Evolutionary conservation across 371 early-diverging fungal genomes (phyloP), one percentile per base, ranked within the genome.

Genomic region (Batrachochytrium dendrobatidis): DNA sequence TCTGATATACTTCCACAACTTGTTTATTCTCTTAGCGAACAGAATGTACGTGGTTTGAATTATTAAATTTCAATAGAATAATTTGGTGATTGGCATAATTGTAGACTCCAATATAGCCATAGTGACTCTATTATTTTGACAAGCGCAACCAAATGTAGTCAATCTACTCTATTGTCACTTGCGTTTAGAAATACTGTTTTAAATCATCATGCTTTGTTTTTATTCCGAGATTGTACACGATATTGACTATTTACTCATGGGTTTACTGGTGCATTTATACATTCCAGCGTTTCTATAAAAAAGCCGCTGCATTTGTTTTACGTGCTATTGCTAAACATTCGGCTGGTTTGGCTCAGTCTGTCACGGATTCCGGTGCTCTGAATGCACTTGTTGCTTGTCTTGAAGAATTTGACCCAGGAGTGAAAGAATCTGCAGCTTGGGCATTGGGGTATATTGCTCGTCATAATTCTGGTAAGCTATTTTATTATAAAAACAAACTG

Each of bases 331-430:
- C 81, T 17, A 75, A 76, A 55, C 81, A 81, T 61, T 73, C 76
- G 10, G 72, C 81, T 0, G 75, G 70, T 18, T 71, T 79, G 46
- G 75, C 81, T 6, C 71, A 70, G 32, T 54, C 73, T 0, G 79
- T 77, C 12, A 74, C 75, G 26, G 75, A 79, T 44, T 69, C 76
- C 8, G 78, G 78, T 1, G 81, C 81, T 0, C 61, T 81, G 12
- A 68, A 63, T 30, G 74, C 79, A 0, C 69, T 81, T 12, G 71
- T 74, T 4, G 61, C 60, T 32, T 79, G 81, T 59, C 57, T 81
- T 24, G 79, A 81, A 56, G 81, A 81, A 60, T 81, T 81, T 63
- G 81, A 81, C 53, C 79, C 81, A 2, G 73, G 73, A 2, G 81
- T 81, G 48, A 81, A 79, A 55, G 81, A 81, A 53, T 56, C 71